Percentiles rank a stretch among this genome's conserved stretches.
These are phyloP conservation scores for Mercurialis annua DNA, from an alignment of 345 rosid species.

Conservation along the genomic window DNA sequence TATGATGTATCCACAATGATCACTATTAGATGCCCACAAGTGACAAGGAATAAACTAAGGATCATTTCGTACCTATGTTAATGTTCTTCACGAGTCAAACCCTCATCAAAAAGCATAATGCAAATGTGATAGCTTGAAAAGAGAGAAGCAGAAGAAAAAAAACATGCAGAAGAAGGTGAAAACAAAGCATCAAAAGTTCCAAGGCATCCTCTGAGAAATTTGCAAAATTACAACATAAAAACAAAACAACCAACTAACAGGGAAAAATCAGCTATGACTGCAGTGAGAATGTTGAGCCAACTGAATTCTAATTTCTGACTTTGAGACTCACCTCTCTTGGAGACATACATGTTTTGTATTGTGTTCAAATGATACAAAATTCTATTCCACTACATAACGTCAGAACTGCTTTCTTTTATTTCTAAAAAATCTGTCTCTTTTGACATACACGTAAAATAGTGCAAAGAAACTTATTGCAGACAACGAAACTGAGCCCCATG, in stretches of 20 bases:
- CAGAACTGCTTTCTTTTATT: constrained; percentile 95
- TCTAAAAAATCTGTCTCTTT: constrained; percentile 64
- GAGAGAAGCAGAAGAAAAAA: not conserved
- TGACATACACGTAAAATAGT: constrained; percentile 49
- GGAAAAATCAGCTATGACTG: constrained; percentile 7
- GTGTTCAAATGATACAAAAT: constrained; percentile 38
- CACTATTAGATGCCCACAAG: not conserved
- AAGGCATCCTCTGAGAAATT: constrained; percentile 13
- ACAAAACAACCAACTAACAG: not conserved
- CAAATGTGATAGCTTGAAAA: not conserved
- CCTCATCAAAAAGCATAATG: not conserved
- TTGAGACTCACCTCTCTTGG: constrained; percentile 10
- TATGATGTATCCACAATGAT: not conserved
- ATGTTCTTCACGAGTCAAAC: not conserved
- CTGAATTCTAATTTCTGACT: constrained; percentile 15
- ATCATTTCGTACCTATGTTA: not conserved
- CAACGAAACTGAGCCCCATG: constrained; percentile 65
- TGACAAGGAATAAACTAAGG: not conserved
- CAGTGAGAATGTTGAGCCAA: constrained; percentile 17
- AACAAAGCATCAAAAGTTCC: not conserved
- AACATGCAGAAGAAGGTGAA: not conserved
- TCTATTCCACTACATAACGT: constrained; percentile 29
- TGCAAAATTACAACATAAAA: constrained; percentile 6
- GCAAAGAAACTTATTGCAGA: constrained; percentile 55
- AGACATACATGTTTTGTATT: constrained; percentile 24